Conservation (phyloP, 306 rosid genomes). For the Calophaca sinica region DNA sequence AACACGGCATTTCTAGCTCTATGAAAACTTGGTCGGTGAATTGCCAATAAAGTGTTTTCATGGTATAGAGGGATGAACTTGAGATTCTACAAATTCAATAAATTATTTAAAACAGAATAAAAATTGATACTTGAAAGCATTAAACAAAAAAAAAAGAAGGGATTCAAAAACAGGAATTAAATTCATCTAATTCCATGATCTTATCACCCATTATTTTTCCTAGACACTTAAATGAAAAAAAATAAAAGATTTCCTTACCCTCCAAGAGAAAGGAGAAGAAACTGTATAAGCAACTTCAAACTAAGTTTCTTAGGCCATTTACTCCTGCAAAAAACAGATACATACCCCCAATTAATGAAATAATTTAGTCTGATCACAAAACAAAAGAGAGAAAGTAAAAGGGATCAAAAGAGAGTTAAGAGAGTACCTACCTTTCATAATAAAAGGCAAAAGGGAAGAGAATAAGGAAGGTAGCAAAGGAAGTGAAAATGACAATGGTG, state of each 20-base stretch:
- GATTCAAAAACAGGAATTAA: neutral
- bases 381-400: neutral
- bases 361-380: neutral
- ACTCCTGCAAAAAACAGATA: conserved; percentile 53
- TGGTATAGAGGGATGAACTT: neutral
- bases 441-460: conserved; percentile 68
- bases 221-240: neutral
- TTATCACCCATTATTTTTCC: neutral
- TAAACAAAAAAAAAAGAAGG: neutral
- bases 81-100: neutral
- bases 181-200: neutral
- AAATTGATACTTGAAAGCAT: neutral
- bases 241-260: conserved; percentile 57
- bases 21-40: neutral
- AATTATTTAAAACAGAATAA: neutral
- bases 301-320: conserved; percentile 69
- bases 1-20: neutral
- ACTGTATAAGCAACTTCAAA: conserved; percentile 59
- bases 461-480: conserved; percentile 67
- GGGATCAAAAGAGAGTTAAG: neutral
- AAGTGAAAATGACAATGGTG: conserved; percentile 64
- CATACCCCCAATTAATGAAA: neutral
- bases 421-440: conserved; percentile 72
- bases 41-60: neutral
- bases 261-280: conserved; percentile 68